Evolutionary conservation across 2,329 filamentous ascomycete genomes (phyloP).

Genomic region (Chaetomium olivaceum): DNA sequence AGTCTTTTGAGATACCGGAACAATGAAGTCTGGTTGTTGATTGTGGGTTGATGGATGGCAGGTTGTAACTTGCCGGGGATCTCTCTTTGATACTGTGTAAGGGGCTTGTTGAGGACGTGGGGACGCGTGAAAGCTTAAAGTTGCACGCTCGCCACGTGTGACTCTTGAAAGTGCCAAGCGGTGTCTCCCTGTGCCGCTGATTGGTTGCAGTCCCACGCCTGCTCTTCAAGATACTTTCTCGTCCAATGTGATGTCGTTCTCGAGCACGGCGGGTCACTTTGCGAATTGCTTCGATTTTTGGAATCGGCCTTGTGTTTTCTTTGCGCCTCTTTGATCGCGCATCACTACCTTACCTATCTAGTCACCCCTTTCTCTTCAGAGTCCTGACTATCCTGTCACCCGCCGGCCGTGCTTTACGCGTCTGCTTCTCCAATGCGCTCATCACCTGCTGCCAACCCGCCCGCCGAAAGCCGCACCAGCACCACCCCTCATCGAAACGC

Average conservation of each 20-base stretch:
- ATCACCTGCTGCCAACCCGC: conserved; percentile 25
- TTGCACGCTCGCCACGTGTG: conserved; percentile 2
- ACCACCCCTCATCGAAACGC: conserved; percentile 30
- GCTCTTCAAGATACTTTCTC: conserved; percentile 6
- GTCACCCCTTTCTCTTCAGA: neutral
- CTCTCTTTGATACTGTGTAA: neutral
- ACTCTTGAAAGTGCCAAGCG: neutral
- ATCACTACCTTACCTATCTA: neutral
- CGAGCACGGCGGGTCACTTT: conserved; percentile 11
- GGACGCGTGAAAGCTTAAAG: conserved; percentile 2
- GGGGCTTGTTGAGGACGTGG: neutral
- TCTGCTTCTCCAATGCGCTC: conserved; percentile 32
- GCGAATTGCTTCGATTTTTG: conserved; percentile 27
- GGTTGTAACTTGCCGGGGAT: neutral
- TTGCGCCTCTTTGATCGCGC: conserved; percentile 23
- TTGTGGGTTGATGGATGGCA: neutral
- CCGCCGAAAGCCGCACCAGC: conserved; percentile 31
- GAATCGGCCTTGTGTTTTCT: conserved; percentile 17
- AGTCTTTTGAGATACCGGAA: neutral
- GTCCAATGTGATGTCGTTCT: conserved; percentile 23
- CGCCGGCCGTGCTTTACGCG: conserved; percentile 3
- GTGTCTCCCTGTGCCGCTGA: conserved; percentile 15
- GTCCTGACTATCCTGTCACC: conserved; percentile 10
- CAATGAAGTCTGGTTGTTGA: neutral
- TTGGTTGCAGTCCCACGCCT: conserved; percentile 16